phyloP scores from a whole-genome alignment of 768 basidiomycete species.

The Scleroderma citrinum region DNA sequence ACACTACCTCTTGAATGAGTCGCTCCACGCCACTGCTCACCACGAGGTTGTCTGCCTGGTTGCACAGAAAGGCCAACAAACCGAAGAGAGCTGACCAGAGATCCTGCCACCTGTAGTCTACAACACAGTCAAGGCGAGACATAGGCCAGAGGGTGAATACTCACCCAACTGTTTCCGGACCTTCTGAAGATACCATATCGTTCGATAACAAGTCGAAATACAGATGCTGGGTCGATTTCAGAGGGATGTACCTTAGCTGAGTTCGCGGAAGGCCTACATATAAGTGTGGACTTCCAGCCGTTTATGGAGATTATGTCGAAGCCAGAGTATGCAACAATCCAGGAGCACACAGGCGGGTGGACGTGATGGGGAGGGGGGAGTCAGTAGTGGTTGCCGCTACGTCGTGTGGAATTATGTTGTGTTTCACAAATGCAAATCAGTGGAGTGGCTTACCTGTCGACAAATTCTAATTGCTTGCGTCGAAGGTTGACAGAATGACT shows the following conservation, averaged over 20 bases:
- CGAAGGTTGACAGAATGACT: slow-evolving; percentile 37
- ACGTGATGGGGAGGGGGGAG: slow-evolving; percentile 32
- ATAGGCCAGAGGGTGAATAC: slow-evolving; percentile 8
- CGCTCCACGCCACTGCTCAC: slow-evolving; percentile 49
- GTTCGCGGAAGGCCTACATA: slow-evolving; percentile 33
- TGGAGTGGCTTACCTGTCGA: slow-evolving; percentile 45
- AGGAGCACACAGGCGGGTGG: slow-evolving; percentile 52
- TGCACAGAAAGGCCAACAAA: slow-evolving; percentile 49
- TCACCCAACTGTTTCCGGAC: slow-evolving; percentile 49
- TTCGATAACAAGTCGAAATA: slow-evolving; percentile 47
- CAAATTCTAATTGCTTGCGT: slow-evolving; percentile 47
- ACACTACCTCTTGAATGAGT: slow-evolving; percentile 46
- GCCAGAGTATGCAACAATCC: slow-evolving; percentile 66
- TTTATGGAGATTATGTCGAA: slow-evolving; percentile 65
- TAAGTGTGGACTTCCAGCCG: slow-evolving; percentile 53
- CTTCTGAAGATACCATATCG: slow-evolving; percentile 53
- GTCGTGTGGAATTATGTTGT: slow-evolving; percentile 1
- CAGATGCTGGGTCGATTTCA: slow-evolving; percentile 38
- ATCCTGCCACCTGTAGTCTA: slow-evolving; percentile 56
- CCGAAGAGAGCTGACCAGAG: slow-evolving; percentile 55
- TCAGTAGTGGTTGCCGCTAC: slow-evolving; percentile 50
- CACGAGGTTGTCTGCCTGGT: slow-evolving; percentile 46
- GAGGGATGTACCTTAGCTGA: not conserved
- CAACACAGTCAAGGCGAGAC: slow-evolving; percentile 22
- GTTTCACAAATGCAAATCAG: not conserved